Conservation (phyloP, 2,329 filamentous ascomycete genomes). For the Aspergillus neoniger region DNA sequence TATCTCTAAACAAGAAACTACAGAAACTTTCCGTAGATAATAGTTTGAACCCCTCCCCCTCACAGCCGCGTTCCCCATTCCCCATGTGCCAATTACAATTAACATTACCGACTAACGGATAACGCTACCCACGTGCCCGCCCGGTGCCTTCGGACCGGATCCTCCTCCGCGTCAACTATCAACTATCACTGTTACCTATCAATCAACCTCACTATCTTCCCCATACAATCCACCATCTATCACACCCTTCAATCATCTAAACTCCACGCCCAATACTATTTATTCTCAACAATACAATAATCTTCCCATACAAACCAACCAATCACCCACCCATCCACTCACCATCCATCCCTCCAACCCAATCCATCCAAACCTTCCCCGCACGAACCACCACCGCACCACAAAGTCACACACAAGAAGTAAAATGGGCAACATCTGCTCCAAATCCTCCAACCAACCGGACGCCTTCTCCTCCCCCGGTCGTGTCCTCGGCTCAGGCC, state of each 20-base stretch:
- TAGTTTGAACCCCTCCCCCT: too few species aligned
- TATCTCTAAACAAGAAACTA: too few species aligned
- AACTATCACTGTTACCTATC: background rate
- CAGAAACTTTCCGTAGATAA: too few species aligned
- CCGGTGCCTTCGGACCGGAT: background rate
- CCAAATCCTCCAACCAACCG: slow-evolving; percentile 62
- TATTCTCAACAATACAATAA: background rate
- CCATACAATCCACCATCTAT: too few species aligned
- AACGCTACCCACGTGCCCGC: background rate
- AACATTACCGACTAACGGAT: background rate
- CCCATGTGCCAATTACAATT: background rate
- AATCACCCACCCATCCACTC: background rate
- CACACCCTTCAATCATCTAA: too few species aligned
- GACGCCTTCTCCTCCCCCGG: slow-evolving; percentile 73
- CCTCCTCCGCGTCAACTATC: background rate
- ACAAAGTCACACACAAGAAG: background rate
- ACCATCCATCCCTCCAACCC: background rate
- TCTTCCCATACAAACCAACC: background rate
- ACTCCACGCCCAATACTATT: background rate
- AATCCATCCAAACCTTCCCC: background rate
- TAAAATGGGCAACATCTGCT: slow-evolving; percentile 83
- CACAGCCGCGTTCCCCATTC: too few species aligned
- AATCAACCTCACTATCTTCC: too few species aligned
- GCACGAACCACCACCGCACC: background rate
- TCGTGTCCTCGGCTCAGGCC: slow-evolving; percentile 65